phyloP scores from a whole-genome alignment of 2,329 filamentous ascomycete genomes.

The Colletotrichum lindemuthianum region DNA sequence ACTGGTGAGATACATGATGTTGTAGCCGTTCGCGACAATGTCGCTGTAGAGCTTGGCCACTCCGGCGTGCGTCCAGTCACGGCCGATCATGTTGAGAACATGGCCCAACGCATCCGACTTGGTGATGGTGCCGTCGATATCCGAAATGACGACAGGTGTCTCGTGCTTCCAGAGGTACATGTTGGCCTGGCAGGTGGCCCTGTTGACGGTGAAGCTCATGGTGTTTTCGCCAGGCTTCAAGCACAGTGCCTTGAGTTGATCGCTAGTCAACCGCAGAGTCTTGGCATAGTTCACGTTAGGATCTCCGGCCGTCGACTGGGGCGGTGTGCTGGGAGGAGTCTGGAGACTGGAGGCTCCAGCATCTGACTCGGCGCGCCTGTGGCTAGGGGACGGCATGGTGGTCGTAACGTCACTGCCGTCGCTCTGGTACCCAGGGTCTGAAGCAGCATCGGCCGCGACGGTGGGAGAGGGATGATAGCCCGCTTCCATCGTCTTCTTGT shows the following conservation, averaged over 20 bases:
- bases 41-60: constrained; percentile 98
- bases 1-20: constrained; percentile 97
- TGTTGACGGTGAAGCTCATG: constrained; percentile 97
- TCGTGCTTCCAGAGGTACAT: constrained; percentile 96
- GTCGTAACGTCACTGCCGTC: constrained; percentile 76
- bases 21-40: constrained; percentile 95
- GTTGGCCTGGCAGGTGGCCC: constrained; percentile 88
- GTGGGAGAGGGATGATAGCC: constrained; percentile 49
- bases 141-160: constrained; percentile 94
- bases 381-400: constrained; percentile 57
- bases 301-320: constrained; percentile 72
- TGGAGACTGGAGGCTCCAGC: constrained; percentile 63
- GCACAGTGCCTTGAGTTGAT: constrained; percentile 88
- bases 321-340: constrained; percentile 76
- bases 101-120: constrained; percentile 96
- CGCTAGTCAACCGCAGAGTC: constrained; percentile 92
- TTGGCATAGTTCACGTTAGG: constrained; percentile 93
- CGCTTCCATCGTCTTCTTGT: constrained; percentile 67
- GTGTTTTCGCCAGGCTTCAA: constrained; percentile 88
- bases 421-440: constrained; percentile 95
- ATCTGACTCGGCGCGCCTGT: constrained; percentile 75
- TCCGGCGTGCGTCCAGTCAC: constrained; percentile 97
- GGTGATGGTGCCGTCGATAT: constrained; percentile 98
- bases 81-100: constrained; percentile 94
- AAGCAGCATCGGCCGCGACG: constrained; percentile 80